Conservation (phyloP, 192 early-diverging fungal genomes). For the Lunasporangiospora selenospora region DNA sequence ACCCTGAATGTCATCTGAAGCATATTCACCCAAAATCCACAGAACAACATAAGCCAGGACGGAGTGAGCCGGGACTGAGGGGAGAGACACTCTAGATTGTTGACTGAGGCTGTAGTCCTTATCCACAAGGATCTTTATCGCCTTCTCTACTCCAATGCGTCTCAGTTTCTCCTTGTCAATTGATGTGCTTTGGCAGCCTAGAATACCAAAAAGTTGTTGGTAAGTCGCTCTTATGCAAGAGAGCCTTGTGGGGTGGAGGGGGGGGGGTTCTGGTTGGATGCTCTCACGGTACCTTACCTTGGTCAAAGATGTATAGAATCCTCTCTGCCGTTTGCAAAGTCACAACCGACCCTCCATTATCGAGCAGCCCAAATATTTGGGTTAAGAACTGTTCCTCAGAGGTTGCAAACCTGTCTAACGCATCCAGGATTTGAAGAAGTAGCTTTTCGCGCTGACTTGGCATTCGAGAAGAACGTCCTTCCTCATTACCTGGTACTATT, state of each 20-base stretch:
- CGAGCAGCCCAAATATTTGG: constrained; percentile 26
- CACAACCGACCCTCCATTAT: constrained; percentile 4
- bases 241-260: no score
- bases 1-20: constrained; percentile 7
- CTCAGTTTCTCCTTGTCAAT: no score
- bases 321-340: constrained; percentile 25
- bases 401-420: constrained; percentile 29
- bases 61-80: not conserved
- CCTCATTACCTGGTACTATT: no score
- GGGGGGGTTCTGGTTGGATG: no score
- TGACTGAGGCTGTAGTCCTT: not conserved
- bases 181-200: no score
- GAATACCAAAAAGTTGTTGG: no score
- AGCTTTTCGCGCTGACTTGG: constrained; percentile 31
- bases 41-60: constrained; percentile 18
- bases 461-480: no score
- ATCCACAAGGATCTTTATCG: constrained; percentile 9
- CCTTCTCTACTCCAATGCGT: constrained; percentile 24
- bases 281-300: no score
- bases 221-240: no score
- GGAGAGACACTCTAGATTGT: no score
- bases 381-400: constrained; percentile 36
- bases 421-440: constrained; percentile 39
- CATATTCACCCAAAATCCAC: constrained; percentile 39
- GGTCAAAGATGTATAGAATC: constrained; percentile 24